These are phyloP conservation scores for Brassica nigra DNA, from an alignment of 345 rosid species.

Conservation along the genomic window DNA sequence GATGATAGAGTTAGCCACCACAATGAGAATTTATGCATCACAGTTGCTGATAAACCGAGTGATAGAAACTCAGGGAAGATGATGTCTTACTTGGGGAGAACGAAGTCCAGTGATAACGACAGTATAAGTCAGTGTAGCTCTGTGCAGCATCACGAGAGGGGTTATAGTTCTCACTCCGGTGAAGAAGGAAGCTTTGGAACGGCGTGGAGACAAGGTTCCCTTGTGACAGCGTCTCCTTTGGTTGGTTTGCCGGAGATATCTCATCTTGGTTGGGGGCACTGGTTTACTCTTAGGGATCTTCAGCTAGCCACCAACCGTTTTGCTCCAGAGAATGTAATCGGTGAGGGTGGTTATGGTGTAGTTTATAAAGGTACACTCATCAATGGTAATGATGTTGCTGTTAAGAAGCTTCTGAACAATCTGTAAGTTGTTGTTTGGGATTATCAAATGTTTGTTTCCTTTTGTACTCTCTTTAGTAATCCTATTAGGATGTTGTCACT, in stretches of 20 bases:
- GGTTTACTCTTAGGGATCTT: conserved; percentile 98
- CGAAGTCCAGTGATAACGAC: conserved; percentile 86
- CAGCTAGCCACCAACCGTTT: conserved; percentile 80
- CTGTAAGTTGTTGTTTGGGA: conserved; percentile 52
- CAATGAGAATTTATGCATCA: conserved; percentile 42
- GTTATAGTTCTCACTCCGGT: conserved; percentile 71
- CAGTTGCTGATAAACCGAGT: conserved; percentile 55
- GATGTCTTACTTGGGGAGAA: conserved; percentile 56
- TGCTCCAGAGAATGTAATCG: conserved; percentile 75
- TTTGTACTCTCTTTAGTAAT: conserved; percentile 1
- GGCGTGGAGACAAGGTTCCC: conserved; percentile 67
- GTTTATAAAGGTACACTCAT: conserved; percentile 82
- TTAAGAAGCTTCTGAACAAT: conserved; percentile 95
- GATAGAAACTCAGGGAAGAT: conserved; percentile 63
- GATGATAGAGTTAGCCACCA: conserved; percentile 73
- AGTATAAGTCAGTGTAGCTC: conserved; percentile 86
- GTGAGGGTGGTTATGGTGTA: conserved; percentile 99
- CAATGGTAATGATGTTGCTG: conserved; percentile 94
- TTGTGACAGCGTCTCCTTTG: conserved; percentile 81
- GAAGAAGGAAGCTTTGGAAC: conserved; percentile 93
- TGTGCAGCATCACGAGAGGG: conserved; percentile 69
- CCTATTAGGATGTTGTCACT: background rate
- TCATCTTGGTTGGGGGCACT: conserved; percentile 99
- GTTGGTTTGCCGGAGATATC: conserved; percentile 92
- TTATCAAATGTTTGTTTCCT: conserved; percentile 25